Conservation (phyloP, 352 stramenopile genomes). For the Globisporangium cylindrosporum region DNA sequence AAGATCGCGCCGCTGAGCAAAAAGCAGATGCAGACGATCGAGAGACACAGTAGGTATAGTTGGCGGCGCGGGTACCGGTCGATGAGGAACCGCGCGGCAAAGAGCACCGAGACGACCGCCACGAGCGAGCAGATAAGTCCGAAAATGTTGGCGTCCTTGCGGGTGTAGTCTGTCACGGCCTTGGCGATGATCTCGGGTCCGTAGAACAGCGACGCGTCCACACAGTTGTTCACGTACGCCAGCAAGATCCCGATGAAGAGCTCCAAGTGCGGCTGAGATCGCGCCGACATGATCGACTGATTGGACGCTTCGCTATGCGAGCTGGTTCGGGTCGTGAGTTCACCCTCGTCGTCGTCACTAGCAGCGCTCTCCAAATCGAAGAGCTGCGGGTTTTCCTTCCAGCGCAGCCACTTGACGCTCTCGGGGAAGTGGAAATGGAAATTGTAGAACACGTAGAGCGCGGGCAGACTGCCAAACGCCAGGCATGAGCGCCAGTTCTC, state of each 20-base stretch:
- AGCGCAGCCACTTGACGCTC: conserved; percentile 74
- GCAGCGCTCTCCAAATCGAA: conserved; percentile 41
- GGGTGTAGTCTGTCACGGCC: conserved; percentile 52
- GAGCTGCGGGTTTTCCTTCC: conserved; percentile 53
- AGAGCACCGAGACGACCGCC: conserved; percentile 62
- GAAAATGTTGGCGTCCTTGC: conserved; percentile 72
- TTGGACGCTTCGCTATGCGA: conserved; percentile 6
- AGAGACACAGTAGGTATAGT: conserved; percentile 71
- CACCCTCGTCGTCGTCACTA: conserved; percentile 31
- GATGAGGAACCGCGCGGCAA: conserved; percentile 68
- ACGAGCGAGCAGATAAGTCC: conserved; percentile 67
- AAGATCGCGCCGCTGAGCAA: conserved; percentile 67
- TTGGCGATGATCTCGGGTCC: conserved; percentile 80
- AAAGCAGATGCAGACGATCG: conserved; percentile 70
- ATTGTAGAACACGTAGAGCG: conserved; percentile 74
- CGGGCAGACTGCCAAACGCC: conserved; percentile 63
- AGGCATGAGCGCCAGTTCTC: conserved; percentile 82
- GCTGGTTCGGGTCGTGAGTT: conserved; percentile 15
- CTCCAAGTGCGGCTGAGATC: conserved; percentile 43
- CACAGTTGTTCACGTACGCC: conserved; percentile 87
- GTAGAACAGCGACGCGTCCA: conserved; percentile 87
- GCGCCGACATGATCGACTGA: not conserved
- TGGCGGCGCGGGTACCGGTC: conserved; percentile 58
- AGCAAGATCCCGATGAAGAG: conserved; percentile 74
- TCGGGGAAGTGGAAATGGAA: conserved; percentile 75